These are phyloP conservation scores for Drechmeria coniospora DNA, from an alignment of 2,329 filamentous ascomycete species.

Conservation along the genomic window DNA sequence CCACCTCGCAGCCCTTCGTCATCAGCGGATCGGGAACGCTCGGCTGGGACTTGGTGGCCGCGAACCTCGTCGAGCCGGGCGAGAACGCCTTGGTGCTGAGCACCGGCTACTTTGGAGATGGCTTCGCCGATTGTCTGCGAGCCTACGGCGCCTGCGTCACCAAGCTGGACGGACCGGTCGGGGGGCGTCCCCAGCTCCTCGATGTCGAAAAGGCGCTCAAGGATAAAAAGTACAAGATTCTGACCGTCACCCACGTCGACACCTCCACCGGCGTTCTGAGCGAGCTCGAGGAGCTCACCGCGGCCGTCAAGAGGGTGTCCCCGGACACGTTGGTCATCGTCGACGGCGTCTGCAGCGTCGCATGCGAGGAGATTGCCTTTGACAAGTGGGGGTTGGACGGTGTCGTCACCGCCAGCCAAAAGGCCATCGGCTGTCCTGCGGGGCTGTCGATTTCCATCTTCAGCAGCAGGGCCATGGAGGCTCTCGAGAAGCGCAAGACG, in stretches of 20 bases:
- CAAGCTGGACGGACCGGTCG: conserved; percentile 78
- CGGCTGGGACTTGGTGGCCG: conserved; percentile 92
- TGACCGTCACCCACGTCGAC: conserved; percentile 94
- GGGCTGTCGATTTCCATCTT: conserved; percentile 91
- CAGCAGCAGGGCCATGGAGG: conserved; percentile 72
- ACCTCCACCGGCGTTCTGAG: conserved; percentile 93
- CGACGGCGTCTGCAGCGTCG: conserved; percentile 94
- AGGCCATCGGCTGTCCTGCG: conserved; percentile 90
- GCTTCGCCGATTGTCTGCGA: conserved; percentile 80
- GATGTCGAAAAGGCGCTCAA: conserved; percentile 81
- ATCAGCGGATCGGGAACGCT: conserved; percentile 90
- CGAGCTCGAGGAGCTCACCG: conserved; percentile 71
- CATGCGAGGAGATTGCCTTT: conserved; percentile 88
- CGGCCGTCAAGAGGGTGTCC: conserved; percentile 71
- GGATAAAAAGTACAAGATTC: conserved; percentile 82
- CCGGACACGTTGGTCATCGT: conserved; percentile 85
- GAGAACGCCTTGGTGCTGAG: conserved; percentile 88
- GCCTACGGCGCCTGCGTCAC: conserved; percentile 85
- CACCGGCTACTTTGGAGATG: conserved; percentile 94
- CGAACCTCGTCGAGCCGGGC: conserved; percentile 77
- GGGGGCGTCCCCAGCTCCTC: conserved; percentile 68
- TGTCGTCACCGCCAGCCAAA: conserved; percentile 88
- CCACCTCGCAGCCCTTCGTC: conserved; percentile 76
- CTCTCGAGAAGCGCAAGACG: conserved; percentile 65
- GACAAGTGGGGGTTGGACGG: conserved; percentile 89